Percentiles rank a stretch among this genome's conserved stretches.
Conservation (phyloP, 495 filamentous ascomycete genomes). For the Lindgomyces ingoldianus region DNA sequence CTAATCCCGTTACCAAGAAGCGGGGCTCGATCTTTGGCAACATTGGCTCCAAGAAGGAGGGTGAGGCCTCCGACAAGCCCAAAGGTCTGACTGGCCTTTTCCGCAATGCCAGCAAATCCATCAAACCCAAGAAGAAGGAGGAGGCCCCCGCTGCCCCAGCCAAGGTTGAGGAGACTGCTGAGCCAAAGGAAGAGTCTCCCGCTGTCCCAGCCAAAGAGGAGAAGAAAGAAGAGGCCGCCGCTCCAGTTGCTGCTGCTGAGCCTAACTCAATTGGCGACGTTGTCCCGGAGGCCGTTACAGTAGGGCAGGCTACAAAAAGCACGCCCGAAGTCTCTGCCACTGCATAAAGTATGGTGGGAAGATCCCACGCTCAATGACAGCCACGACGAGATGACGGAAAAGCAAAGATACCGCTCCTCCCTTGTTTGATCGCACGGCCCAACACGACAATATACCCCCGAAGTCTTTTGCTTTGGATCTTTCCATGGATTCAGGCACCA, state of each 20-base stretch:
- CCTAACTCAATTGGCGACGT: slow-evolving; percentile 45
- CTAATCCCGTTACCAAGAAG: slow-evolving; percentile 41
- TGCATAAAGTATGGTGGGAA: slow-evolving; percentile 47
- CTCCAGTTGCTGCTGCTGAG: slow-evolving; percentile 13
- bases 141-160: slow-evolving; percentile 42
- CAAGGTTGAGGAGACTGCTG: slow-evolving; percentile 45
- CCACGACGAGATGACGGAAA: slow-evolving; percentile 41
- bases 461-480: slow-evolving; percentile 19
- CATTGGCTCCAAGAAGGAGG: slow-evolving; percentile 39
- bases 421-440: slow-evolving; percentile 40
- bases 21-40: slow-evolving; percentile 48
- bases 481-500: slow-evolving; percentile 25
- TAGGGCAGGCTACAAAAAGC: slow-evolving; percentile 42
- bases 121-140: slow-evolving; percentile 45
- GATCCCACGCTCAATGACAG: slow-evolving; percentile 36
- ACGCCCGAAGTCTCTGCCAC: slow-evolving; percentile 46
- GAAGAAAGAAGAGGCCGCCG: slow-evolving; percentile 12
- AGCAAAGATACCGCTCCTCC: slow-evolving; percentile 35
- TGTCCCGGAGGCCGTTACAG: slow-evolving; percentile 42
- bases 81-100: slow-evolving; percentile 32
- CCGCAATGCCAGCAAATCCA: slow-evolving; percentile 37
- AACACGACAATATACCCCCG: slow-evolving; percentile 29
- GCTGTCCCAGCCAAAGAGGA: slow-evolving; percentile 26
- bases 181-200: slow-evolving; percentile 35
- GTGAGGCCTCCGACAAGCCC: slow-evolving; percentile 25